Conservation (phyloP, 176 grass and related monocot genomes). For the Thinopyrum elongatum region DNA sequence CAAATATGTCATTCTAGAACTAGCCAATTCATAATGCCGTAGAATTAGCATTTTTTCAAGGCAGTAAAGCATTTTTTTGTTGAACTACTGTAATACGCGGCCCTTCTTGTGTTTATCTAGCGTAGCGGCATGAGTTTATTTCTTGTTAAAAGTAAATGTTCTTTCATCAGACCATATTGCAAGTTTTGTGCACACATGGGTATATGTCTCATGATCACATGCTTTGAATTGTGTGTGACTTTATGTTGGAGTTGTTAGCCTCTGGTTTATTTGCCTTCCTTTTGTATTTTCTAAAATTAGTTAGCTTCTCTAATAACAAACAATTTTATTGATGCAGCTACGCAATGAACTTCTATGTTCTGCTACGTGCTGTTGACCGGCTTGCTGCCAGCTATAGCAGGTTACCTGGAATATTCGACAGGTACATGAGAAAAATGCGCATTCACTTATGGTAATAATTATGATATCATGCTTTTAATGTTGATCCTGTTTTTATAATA, state of each 20-base stretch:
- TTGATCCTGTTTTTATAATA: slow-evolving; percentile 44
- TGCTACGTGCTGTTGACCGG: slow-evolving; percentile 74
- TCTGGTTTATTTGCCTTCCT: neutral
- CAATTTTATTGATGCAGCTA: slow-evolving; percentile 51
- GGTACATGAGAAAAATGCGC: slow-evolving; percentile 46
- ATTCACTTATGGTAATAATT: slow-evolving; percentile 40
- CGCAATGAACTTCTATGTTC: slow-evolving; percentile 75
- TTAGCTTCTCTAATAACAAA: neutral
- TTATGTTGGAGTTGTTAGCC: slow-evolving; percentile 1
- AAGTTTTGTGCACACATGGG: neutral
- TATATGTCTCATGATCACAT: neutral
- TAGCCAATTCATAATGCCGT: neutral
- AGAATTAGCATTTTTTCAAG: neutral
- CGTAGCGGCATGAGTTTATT: neutral
- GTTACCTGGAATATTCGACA: slow-evolving; percentile 73
- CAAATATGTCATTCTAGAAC: neutral
- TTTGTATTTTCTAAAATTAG: slow-evolving; percentile 3
- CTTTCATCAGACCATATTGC: neutral
- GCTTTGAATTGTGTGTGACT: neutral
- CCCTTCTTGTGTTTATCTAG: neutral
- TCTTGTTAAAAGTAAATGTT: neutral
- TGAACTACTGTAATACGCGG: neutral
- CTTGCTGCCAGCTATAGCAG: slow-evolving; percentile 72
- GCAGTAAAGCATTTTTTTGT: neutral
- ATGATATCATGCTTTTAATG: slow-evolving; percentile 25